phyloP scores from a whole-genome alignment of 345 rosid species.

The Salix purpurea region DNA sequence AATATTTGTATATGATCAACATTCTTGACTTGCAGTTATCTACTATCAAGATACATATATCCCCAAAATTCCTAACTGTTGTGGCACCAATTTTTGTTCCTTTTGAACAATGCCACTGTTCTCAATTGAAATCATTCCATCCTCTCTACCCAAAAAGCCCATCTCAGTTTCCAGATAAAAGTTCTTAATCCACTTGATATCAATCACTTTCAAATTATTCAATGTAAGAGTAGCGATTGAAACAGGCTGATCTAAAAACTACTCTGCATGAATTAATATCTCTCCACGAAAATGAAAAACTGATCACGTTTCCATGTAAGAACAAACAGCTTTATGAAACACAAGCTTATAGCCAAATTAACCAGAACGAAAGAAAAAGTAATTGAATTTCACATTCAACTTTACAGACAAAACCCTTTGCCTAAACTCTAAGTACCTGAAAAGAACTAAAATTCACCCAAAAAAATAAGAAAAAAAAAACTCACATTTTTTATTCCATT shows the following conservation, averaged over 20 bases:
- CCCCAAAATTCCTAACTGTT: no score
- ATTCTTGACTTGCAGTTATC: no score
- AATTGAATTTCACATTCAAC: neutral
- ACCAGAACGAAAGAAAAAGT: neutral
- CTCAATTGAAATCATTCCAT: no score
- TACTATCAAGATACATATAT: no score
- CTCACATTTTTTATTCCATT: conserved; percentile 55
- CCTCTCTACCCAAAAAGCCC: neutral
- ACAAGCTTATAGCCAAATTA: neutral
- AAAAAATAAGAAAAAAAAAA: neutral
- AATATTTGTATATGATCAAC: no score
- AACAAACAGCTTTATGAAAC: neutral
- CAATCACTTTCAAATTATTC: neutral
- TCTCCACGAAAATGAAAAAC: neutral
- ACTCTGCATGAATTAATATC: neutral
- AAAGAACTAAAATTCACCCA: neutral
- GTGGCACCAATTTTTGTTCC: no score
- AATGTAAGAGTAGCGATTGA: neutral
- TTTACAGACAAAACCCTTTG: neutral
- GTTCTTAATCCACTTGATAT: neutral
- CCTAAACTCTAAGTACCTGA: neutral
- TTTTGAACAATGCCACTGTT: no score
- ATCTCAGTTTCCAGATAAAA: no score
- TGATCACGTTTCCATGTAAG: neutral
- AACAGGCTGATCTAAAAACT: neutral